phyloP scores from a whole-genome alignment of 345 rosid genomes.

The Gossypium arboreum region DNA sequence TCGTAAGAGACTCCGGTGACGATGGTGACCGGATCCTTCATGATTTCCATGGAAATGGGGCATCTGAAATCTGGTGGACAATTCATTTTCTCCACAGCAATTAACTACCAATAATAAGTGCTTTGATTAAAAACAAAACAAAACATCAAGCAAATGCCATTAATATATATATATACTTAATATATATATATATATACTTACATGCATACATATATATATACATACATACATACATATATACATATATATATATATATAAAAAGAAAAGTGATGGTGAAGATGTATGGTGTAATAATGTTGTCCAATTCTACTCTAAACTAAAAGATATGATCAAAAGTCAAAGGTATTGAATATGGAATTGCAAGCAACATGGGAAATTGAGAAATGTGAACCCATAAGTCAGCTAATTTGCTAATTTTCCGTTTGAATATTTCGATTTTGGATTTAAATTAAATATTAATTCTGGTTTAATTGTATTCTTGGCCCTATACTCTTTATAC shows the following conservation, averaged over 20 bases:
- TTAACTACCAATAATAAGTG: neutral
- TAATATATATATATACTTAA: neutral
- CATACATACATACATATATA: neutral
- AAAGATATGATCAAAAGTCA: conserved; percentile 7
- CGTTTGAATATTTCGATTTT: neutral
- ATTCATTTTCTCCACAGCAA: neutral
- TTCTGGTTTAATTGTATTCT: too few species aligned
- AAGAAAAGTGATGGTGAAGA: neutral
- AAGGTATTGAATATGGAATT: neutral
- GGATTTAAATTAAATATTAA: neutral
- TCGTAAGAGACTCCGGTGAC: conserved; percentile 12
- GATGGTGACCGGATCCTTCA: conserved; percentile 11
- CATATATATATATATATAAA: neutral
- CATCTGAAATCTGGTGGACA: conserved; percentile 11
- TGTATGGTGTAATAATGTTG: neutral
- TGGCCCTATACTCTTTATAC: too few species aligned
- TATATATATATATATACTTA: neutral
- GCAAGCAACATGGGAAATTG: conserved; percentile 1
- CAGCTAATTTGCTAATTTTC: neutral
- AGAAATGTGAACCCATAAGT: neutral
- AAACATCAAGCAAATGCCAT: neutral
- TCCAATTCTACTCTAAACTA: neutral
- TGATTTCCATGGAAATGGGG: conserved; percentile 13
- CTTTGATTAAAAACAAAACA: neutral
- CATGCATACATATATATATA: neutral